A percentile compares a stretch with the other conserved stretches of the same genome.
These are phyloP conservation scores for Globisporangium abappressorium DNA, from an alignment of 352 stramenopile species.

Conservation along the genomic window DNA sequence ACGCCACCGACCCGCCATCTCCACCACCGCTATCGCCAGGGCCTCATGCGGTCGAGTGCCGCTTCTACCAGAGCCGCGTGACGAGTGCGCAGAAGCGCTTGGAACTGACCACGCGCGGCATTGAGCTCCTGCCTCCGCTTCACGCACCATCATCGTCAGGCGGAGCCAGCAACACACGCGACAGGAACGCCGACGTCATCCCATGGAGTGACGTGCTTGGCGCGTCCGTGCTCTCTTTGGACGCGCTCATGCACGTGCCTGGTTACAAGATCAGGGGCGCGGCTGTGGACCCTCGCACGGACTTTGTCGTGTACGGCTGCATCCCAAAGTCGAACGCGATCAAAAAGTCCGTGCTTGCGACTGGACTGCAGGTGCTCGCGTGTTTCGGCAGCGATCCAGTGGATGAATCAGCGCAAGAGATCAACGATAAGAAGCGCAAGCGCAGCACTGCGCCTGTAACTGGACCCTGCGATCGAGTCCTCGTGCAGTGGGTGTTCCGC, in stretches of 20 bases:
- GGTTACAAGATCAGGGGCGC: conserved; percentile 8
- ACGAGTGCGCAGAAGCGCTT: conserved; percentile 10
- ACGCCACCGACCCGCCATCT: not conserved
- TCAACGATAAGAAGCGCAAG: conserved; percentile 17
- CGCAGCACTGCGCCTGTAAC: not conserved
- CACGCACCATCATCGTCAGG: not conserved
- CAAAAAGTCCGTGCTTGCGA: conserved; percentile 15
- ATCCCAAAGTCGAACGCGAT: conserved; percentile 15
- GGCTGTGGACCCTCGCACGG: not conserved
- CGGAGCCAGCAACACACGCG: not conserved
- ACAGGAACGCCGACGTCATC: conserved; percentile 10
- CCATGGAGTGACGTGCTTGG: conserved; percentile 14
- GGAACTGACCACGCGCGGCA: conserved; percentile 11
- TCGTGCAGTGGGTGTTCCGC: conserved; percentile 53
- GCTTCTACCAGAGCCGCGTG: conserved; percentile 15
- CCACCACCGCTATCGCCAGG: not conserved
- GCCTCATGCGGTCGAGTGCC: conserved; percentile 12
- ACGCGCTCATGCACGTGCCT: conserved; percentile 5
- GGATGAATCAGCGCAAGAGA: not conserved
- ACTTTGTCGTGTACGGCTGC: conserved; percentile 18
- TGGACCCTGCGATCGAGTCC: conserved; percentile 18
- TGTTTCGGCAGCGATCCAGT: conserved; percentile 2
- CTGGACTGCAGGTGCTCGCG: conserved; percentile 12
- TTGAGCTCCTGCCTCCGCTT: conserved; percentile 4
- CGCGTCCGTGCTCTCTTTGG: conserved; percentile 8